Evolutionary conservation across 768 basidiomycete species (phyloP).

Genomic region (Leccinum rimulosum): DNA sequence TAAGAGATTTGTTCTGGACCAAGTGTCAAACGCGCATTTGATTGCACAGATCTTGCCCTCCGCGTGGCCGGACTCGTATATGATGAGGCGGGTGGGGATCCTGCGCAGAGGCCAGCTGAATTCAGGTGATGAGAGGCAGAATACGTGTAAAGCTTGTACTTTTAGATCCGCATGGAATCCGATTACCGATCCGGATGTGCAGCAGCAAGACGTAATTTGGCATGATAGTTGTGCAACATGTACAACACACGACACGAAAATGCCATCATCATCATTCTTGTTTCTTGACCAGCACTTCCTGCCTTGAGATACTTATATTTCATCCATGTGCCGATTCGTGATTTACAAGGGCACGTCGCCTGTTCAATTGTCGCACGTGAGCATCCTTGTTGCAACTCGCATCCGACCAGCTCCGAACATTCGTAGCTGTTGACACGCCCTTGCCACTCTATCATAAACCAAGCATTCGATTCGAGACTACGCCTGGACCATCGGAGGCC

Average conservation of each 20-base stretch:
- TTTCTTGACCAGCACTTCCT: background rate
- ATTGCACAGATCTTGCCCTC: constrained; percentile 71
- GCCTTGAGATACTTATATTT: background rate
- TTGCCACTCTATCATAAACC: constrained; percentile 94
- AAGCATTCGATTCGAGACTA: constrained; percentile 92
- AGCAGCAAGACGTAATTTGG: constrained; percentile 22
- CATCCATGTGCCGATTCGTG: constrained; percentile 80
- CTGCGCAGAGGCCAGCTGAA: constrained; percentile 71
- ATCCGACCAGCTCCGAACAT: constrained; percentile 1
- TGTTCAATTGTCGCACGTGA: constrained; percentile 84
- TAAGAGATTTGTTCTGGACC: constrained; percentile 30
- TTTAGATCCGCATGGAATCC: background rate
- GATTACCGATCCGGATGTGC: constrained; percentile 1
- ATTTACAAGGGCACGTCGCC: constrained; percentile 96
- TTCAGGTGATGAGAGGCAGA: constrained; percentile 50
- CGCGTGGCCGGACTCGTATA: constrained; percentile 84
- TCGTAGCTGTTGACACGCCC: constrained; percentile 84
- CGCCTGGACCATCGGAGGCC: constrained; percentile 77
- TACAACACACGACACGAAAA: background rate
- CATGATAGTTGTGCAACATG: constrained; percentile 10
- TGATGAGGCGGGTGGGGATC: constrained; percentile 79
- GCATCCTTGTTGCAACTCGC: constrained; percentile 14
- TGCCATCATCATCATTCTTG: background rate
- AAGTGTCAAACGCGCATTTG: constrained; percentile 3
- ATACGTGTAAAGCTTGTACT: constrained; percentile 8